Evolutionary conservation across 2,329 filamentous ascomycete genomes (phyloP), one percentile per base, ranked within the genome.

Genomic region (Grosmannia penicillata): DNA sequence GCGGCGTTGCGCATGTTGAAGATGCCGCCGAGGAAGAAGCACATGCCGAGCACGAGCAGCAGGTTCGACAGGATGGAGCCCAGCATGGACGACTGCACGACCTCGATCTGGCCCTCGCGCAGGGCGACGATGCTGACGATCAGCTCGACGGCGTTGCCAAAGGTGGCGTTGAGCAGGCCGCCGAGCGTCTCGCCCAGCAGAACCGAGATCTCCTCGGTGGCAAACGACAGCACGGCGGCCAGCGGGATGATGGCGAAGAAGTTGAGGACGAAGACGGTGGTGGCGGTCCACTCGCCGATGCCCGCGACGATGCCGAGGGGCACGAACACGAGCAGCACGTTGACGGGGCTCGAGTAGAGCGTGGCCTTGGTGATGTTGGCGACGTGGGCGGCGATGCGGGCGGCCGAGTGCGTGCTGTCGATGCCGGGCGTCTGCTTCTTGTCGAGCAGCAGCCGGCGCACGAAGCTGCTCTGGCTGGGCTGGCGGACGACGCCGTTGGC

Each of bases 61-160:
- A 95, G 59, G 54, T 95, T 95, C 30, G 86, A 93, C 18, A 95
- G 66, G 56, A 95, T 93, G 56, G 80, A 87, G 37, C 87, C 87
- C 45, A 95, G 83, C 29, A 96, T 67, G 0, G 87, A 95, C 0
- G 87, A 91, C 57, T 95, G 85, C 6, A 95, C 86, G 42, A 96
- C 93, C 27, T 79, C 62, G 22, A 93, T 93, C 61, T 96, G 82
- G 45, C 77, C 75, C 49, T 91, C 76, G 47, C 68, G 75, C 33
- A 98, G 70, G 15, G 91, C 91, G 46, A 96, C 81, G 49, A 96
- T 89, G 56, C 84, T 93, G 56, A 81, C 81, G 61, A 84, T 85
- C 46, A 87, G 58, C 55, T 87, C 82, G 37, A 87, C 81, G 13
- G 79, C 80, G 57, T 85, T 86, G 49, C 80, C 80, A 56, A 84